Base-by-base conservation (phyloP, 495 filamentous ascomycete genomes). In the Choiromyces venosus region DNA sequence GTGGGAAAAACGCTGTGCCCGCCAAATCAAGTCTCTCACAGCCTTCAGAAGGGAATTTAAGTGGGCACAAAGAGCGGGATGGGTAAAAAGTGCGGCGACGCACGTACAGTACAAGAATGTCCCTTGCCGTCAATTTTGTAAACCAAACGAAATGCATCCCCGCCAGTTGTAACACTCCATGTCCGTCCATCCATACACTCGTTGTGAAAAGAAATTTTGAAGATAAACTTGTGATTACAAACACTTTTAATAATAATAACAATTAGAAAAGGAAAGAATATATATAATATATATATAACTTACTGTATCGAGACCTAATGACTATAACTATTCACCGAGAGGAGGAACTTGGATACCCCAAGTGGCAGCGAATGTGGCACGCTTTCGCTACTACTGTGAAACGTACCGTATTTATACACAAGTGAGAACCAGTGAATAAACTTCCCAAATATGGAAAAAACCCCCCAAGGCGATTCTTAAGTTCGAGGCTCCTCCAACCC, bases 81-180 rank as follows among this genome's bases (percentile, higher is more conserved):
- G 44, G 44, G 44, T 21, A 52, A 25, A n/a, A 52, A n/a, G 44
- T 52, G 52, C 52, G 52, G 52, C 52, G 52, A 61, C 52, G 52
- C 52, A 61, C 52, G 52, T 29, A 61, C 25, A 61, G 52, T 29
- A 61, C 25, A 61, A 61, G 52, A 61, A 61, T 61, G 52, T 12
- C n/a, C n/a, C 52, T 29, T 61, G 52, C 52, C 52, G 52, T 61
- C 52, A 61, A 61, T 25, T 61, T 61, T 61, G 52, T 61, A 29
- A 61, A 29, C 52, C 52, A 61, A 61, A 61, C 52, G 52, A 61
- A 29, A 14, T 61, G 52, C 52, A 61, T 61, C 52, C 25, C 52
- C n/a, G 52, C 52, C 25, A 14, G 52, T 61, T 61, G 52, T 29
- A 61, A 61, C 52, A 14, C 8, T 14, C n/a, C n/a, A n/a, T n/a